Conservation (phyloP, 2,329 filamentous ascomycete genomes). For the Mollisia scopiformis region DNA sequence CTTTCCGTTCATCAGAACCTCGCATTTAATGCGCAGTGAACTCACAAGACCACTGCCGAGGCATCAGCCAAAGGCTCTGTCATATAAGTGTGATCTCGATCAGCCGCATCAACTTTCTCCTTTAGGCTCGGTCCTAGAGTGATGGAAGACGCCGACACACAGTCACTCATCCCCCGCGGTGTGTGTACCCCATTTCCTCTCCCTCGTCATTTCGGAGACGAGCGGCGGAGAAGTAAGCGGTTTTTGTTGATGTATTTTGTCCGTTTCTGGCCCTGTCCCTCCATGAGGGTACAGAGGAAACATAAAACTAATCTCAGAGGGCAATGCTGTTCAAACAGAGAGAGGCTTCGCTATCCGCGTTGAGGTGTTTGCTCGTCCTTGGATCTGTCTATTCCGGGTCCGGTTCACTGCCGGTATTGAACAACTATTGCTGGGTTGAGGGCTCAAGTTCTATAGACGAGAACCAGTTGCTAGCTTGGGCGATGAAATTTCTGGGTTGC, state of each 20-base stretch:
- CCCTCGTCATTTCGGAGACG: slow-evolving; percentile 38
- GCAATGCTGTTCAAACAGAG: slow-evolving; percentile 82
- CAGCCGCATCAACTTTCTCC: slow-evolving; percentile 70
- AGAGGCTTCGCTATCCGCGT: slow-evolving; percentile 48
- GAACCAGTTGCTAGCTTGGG: slow-evolving; percentile 20
- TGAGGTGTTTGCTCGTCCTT: slow-evolving; percentile 26
- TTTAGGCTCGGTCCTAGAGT: slow-evolving; percentile 37
- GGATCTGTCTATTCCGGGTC: slow-evolving; percentile 19
- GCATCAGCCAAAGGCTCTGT: slow-evolving; percentile 51
- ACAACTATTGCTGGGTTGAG: slow-evolving; percentile 22
- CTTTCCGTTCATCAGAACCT: slow-evolving; percentile 38
- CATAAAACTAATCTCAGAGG: slow-evolving; percentile 93
- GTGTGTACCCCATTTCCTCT: slow-evolving; percentile 29
- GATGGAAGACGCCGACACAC: slow-evolving; percentile 38
- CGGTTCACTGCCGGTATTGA: slow-evolving; percentile 26
- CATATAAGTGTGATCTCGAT: slow-evolving; percentile 55
- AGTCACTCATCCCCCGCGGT: slow-evolving; percentile 30
- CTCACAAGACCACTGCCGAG: slow-evolving; percentile 53
- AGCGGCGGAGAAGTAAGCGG: slow-evolving; percentile 66
- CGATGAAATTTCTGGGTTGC: slow-evolving; percentile 17
- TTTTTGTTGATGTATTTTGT: slow-evolving; percentile 98
- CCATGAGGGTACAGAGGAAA: slow-evolving; percentile 69
- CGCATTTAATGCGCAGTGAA: slow-evolving; percentile 36
- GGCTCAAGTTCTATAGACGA: slow-evolving; percentile 14
- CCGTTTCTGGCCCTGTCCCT: slow-evolving; percentile 72